phyloP scores from a whole-genome alignment of 345 rosid genomes.

The Acer campestre region DNA sequence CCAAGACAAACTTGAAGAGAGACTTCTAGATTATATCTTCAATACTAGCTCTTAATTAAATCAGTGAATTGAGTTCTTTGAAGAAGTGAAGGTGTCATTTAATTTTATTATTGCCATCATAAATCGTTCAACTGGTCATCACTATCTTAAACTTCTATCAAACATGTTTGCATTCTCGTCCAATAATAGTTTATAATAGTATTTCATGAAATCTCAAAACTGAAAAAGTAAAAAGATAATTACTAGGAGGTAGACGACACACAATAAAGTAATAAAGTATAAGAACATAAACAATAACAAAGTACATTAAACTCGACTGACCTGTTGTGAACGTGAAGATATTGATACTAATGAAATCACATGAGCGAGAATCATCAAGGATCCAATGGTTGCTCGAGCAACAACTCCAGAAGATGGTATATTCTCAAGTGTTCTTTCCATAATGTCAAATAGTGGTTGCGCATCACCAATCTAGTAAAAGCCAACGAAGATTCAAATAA shows the following conservation, averaged over 20 bases:
- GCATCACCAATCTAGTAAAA: conserved; percentile 58
- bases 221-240: neutral
- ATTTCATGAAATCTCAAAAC: neutral
- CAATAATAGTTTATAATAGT: neutral
- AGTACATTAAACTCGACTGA: conserved; percentile 19
- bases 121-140: neutral
- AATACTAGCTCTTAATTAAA: neutral
- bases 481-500: conserved; percentile 13
- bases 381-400: conserved; percentile 78
- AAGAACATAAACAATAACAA: neutral
- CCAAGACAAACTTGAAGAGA: neutral
- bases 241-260: neutral
- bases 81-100: neutral
- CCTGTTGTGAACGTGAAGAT: conserved; percentile 68
- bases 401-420: conserved; percentile 76
- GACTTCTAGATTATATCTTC: neutral
- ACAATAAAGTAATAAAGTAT: neutral
- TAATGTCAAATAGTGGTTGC: conserved; percentile 66
- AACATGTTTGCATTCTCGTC: neutral
- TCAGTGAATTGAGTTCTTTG: neutral
- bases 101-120: too few relatives aligned
- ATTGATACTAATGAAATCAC: conserved; percentile 64
- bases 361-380: conserved; percentile 79
- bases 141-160: neutral
- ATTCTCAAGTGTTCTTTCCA: conserved; percentile 84